These are phyloP conservation scores for Arthroderma uncinatum DNA, from an alignment of 2,329 filamentous ascomycete genomes.

Conservation along the genomic window DNA sequence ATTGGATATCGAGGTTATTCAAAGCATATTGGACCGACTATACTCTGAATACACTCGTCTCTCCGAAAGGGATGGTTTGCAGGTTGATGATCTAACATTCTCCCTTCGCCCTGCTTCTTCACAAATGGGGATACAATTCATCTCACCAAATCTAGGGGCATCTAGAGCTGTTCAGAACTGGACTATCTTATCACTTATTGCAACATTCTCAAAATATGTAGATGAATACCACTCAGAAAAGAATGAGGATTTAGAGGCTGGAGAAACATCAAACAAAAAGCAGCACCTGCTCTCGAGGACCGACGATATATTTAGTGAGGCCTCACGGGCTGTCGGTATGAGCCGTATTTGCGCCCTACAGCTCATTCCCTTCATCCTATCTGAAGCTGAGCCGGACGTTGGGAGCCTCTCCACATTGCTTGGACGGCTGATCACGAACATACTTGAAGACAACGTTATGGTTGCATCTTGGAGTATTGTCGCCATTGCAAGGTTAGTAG, in stretches of 20 bases:
- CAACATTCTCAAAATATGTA: conserved; percentile 31
- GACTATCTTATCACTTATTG: conserved; percentile 31
- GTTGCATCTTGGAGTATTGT: conserved; percentile 74
- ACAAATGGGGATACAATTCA: conserved; percentile 29
- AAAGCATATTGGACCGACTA: conserved; percentile 59
- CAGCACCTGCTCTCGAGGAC: conserved; percentile 27
- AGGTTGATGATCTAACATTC: conserved; percentile 65
- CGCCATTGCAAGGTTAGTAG: conserved; percentile 60
- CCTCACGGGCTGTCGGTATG: conserved; percentile 27
- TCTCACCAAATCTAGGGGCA: conserved; percentile 28
- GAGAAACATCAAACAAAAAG: conserved; percentile 22
- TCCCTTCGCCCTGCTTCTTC: conserved; percentile 19
- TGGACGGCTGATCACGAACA: conserved; percentile 45
- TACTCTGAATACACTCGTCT: conserved; percentile 67
- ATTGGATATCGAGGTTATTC: conserved; percentile 40
- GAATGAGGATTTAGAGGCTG: conserved; percentile 6
- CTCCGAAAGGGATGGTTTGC: conserved; percentile 58
- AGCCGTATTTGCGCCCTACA: conserved; percentile 44
- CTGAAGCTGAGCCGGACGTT: conserved; percentile 35
- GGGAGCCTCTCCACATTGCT: conserved; percentile 49
- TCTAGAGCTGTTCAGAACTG: conserved; percentile 31
- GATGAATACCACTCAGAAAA: conserved; percentile 19
- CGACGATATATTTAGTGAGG: conserved; percentile 29
- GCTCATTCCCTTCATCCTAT: conserved; percentile 42
- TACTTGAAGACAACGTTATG: conserved; percentile 57